Evolutionary conservation across 371 early-diverging fungal genomes (phyloP).

Genomic region (Rhizomucor pusillus): DNA sequence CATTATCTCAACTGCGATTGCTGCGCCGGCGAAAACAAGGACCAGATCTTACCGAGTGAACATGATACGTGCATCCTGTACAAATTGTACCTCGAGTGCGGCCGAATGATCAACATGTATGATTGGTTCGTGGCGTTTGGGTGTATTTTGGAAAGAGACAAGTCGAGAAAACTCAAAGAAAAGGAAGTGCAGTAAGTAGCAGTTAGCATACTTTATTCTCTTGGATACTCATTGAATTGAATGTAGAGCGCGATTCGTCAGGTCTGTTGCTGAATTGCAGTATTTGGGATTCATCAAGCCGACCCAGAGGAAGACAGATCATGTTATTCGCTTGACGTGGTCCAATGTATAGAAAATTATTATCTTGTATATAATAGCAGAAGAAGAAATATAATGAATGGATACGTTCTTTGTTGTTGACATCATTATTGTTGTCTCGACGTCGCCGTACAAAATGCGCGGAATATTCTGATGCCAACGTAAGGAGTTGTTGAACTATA

Average conservation of each 20-base stretch:
- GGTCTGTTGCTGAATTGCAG: slow-evolving; percentile 81
- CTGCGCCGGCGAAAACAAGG: slow-evolving; percentile 43
- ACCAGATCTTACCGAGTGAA: slow-evolving; percentile 58
- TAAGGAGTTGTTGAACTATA: too few species aligned
- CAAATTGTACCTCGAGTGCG: slow-evolving; percentile 87
- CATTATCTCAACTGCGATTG: slow-evolving; percentile 79
- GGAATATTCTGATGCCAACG: too few species aligned
- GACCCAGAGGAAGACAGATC: slow-evolving; percentile 89
- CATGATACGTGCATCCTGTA: slow-evolving; percentile 86
- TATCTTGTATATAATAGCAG: too few species aligned
- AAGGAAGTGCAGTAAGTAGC: slow-evolving; percentile 48
- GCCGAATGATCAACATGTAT: slow-evolving; percentile 88
- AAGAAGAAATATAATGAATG: too few species aligned
- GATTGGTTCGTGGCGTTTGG: slow-evolving; percentile 90
- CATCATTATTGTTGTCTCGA: too few species aligned
- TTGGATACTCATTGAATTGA: too few species aligned
- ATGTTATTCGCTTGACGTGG: slow-evolving; percentile 87
- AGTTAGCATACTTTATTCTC: neutral
- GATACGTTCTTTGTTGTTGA: too few species aligned
- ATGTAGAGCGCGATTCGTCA: slow-evolving; percentile 79
- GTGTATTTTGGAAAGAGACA: slow-evolving; percentile 56
- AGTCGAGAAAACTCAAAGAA: slow-evolving; percentile 29
- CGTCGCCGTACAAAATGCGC: too few species aligned
- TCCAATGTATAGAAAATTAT: too few species aligned
- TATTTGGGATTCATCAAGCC: slow-evolving; percentile 87